Conservation (phyloP, 176 grass and related monocot species). For the Musa troglodytarum region DNA sequence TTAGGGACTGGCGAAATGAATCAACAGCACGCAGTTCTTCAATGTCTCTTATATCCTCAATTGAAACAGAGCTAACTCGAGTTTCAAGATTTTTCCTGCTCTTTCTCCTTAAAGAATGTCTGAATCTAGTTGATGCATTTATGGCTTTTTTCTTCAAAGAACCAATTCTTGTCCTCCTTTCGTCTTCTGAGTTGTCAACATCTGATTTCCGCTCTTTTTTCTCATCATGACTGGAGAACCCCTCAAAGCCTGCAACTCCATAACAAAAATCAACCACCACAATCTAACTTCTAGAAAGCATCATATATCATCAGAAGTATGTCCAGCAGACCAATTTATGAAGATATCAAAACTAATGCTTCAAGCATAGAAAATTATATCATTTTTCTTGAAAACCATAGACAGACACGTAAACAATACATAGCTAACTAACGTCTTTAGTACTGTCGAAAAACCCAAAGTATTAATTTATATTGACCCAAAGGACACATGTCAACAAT, state of each 20-base stretch:
- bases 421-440: too few relatives aligned
- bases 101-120: constrained; percentile 57
- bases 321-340: background rate
- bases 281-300: background rate
- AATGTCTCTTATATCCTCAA: constrained; percentile 63
- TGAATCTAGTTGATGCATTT: constrained; percentile 61
- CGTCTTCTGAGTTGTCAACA: constrained; percentile 56
- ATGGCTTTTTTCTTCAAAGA: constrained; percentile 74
- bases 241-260: constrained; percentile 36
- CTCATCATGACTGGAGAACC: constrained; percentile 22
- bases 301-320: background rate
- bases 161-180: constrained; percentile 48
- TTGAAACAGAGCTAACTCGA: constrained; percentile 25
- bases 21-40: constrained; percentile 62
- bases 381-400: background rate
- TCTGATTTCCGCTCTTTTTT: constrained; percentile 56
- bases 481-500: too few relatives aligned
- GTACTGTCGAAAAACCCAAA: too few relatives aligned
- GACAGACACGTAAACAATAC: background rate
- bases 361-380: background rate
- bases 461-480: too few relatives aligned
- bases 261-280: background rate
- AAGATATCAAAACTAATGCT: background rate
- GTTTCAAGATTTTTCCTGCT: constrained; percentile 44
- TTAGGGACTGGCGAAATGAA: constrained; percentile 46